Evolutionary conservation across 768 basidiomycete species (phyloP).

Genomic region (Mrakia blollopis): DNA sequence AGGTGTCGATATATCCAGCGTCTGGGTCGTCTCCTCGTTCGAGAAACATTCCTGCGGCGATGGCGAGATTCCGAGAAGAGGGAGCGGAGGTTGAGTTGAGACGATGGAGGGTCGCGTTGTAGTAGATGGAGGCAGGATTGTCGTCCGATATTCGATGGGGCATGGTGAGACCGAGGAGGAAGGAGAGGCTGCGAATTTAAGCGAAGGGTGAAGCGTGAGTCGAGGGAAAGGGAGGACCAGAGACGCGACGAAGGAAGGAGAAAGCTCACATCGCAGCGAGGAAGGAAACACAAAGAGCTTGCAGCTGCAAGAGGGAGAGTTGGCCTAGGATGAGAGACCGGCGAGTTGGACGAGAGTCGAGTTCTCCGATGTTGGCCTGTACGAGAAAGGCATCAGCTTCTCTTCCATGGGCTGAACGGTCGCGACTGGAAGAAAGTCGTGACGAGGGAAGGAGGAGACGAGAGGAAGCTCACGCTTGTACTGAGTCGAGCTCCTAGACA

Average conservation of each 20-base stretch:
- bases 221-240: too few relatives aligned
- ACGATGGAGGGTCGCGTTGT: constrained; percentile 15
- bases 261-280: constrained; percentile 59
- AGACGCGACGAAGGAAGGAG: too few relatives aligned
- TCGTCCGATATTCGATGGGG: constrained; percentile 42
- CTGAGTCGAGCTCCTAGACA: constrained; percentile 93
- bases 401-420: not conserved
- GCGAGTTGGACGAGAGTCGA: constrained; percentile 65
- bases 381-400: too few relatives aligned
- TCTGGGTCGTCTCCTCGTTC: constrained; percentile 27
- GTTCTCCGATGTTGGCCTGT: constrained; percentile 75
- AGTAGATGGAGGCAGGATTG: constrained; percentile 31
- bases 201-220: too few relatives aligned
- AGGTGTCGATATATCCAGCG: constrained; percentile 27
- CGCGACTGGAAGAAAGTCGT: not conserved
- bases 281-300: constrained; percentile 82
- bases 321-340: constrained; percentile 71
- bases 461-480: constrained; percentile 56
- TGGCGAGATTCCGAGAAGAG: constrained; percentile 14
- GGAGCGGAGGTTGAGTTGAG: constrained; percentile 2
- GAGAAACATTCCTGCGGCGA: constrained; percentile 25
- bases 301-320: constrained; percentile 80
- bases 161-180: constrained; percentile 59
- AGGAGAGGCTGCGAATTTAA: constrained; percentile 53
- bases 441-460: not conserved